These are phyloP conservation scores for Lycium ferocissimum DNA, from an alignment of 257 asterid species.

Conservation along the genomic window DNA sequence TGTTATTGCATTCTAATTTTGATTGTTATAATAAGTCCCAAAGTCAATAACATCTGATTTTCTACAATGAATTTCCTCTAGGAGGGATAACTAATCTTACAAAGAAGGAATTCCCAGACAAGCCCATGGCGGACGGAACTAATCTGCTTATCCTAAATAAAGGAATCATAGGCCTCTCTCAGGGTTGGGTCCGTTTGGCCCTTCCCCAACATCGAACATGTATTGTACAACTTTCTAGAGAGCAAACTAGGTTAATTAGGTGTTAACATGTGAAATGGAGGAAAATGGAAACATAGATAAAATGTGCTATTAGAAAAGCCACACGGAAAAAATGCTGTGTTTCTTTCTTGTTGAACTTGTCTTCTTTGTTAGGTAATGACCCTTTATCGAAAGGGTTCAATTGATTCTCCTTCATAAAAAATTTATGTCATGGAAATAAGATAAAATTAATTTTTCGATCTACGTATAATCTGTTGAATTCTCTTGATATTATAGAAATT, in stretches of 20 bases:
- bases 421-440: too few species aligned
- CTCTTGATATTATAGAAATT: not conserved
- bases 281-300: conserved; percentile 40
- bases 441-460: not conserved
- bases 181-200: not conserved
- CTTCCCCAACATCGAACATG: not conserved
- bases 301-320: conserved; percentile 11
- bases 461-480: not conserved
- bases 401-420: not conserved
- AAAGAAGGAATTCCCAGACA: not conserved
- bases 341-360: conserved; percentile 25
- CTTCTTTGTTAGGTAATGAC: conserved; percentile 18
- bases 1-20: too few species aligned
- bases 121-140: not conserved
- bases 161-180: not conserved
- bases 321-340: conserved; percentile 18
- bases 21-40: too few species aligned
- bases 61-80: not conserved
- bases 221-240: not conserved
- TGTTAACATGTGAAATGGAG: conserved; percentile 30
- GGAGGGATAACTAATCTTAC: not conserved
- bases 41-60: too few species aligned
- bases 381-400: not conserved
- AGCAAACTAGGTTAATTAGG: not conserved
- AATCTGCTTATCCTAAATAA: not conserved